Percentiles rank a stretch among this genome's conserved stretches.
These are phyloP conservation scores for Chalciporus pseudorubinellus DNA, from an alignment of 768 basidiomycete species.

Conservation along the genomic window DNA sequence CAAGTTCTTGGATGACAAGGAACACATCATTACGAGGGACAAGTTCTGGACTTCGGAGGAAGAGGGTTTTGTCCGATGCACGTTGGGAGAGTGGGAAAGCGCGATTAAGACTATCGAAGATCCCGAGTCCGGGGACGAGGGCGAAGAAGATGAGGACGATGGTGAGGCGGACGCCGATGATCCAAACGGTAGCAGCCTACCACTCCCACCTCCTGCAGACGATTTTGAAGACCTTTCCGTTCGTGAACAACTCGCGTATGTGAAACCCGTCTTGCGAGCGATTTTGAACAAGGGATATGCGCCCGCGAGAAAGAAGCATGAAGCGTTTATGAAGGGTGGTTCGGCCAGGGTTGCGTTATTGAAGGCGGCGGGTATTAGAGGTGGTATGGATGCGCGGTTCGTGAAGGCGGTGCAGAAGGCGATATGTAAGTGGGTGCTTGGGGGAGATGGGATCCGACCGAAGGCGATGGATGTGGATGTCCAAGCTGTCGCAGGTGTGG, in stretches of 20 bases:
- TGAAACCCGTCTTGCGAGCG: slow-evolving; percentile 59
- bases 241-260: slow-evolving; percentile 60
- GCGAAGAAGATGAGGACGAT: slow-evolving; percentile 27
- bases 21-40: slow-evolving; percentile 41
- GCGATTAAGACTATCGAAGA: slow-evolving; percentile 29
- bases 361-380: slow-evolving; percentile 35
- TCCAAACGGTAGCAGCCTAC: slow-evolving; percentile 10
- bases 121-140: slow-evolving; percentile 30
- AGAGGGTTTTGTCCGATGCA: slow-evolving; percentile 60
- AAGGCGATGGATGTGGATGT: slow-evolving; percentile 7
- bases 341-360: slow-evolving; percentile 37
- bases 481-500: background rate
- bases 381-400: slow-evolving; percentile 37
- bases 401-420: slow-evolving; percentile 36
- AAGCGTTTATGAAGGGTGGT: slow-evolving; percentile 59
- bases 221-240: slow-evolving; percentile 52
- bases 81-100: slow-evolving; percentile 58
- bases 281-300: slow-evolving; percentile 55
- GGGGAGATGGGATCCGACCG: slow-evolving; percentile 11
- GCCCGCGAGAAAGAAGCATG: slow-evolving; percentile 51
- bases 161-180: slow-evolving; percentile 33
- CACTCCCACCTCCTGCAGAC: slow-evolving; percentile 41
- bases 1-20: slow-evolving; percentile 55
- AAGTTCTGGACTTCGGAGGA: slow-evolving; percentile 60
- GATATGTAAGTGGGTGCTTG: slow-evolving; percentile 29